Conservation (phyloP, 2,329 filamentous ascomycete species). For the Curvularia lunata region DNA sequence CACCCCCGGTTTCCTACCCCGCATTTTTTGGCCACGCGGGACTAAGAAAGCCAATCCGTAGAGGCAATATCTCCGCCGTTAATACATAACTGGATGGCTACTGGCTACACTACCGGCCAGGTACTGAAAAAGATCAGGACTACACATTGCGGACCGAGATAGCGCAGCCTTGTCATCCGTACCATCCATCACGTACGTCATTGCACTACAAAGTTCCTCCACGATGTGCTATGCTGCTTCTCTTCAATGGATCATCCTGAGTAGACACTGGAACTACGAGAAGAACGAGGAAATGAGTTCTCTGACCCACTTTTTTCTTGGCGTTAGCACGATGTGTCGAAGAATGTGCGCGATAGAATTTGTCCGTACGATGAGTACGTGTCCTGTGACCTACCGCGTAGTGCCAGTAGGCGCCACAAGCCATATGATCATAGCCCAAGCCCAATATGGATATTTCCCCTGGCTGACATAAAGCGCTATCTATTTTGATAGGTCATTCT, state of each 20-base stretch:
- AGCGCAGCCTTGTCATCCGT: neutral
- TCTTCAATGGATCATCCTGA: no score
- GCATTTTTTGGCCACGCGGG: slow-evolving; percentile 17
- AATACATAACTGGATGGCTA: slow-evolving; percentile 15
- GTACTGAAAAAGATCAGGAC: neutral
- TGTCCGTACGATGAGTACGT: slow-evolving; percentile 9
- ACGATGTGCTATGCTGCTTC: neutral
- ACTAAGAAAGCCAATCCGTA: slow-evolving; percentile 12
- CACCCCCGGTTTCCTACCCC: slow-evolving; percentile 17
- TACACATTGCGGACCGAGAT: slow-evolving; percentile 3
- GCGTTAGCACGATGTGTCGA: neutral
- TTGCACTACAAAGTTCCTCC: neutral
- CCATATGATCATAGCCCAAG: slow-evolving; percentile 2
- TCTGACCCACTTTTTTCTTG: neutral
- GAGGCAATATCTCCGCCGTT: slow-evolving; percentile 17
- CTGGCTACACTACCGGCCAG: slow-evolving; percentile 14
- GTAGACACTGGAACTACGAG: neutral
- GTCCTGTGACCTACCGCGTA: slow-evolving; percentile 15
- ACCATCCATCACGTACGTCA: neutral
- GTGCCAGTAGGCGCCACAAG: slow-evolving; percentile 16
- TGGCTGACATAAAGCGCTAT: slow-evolving; percentile 11
- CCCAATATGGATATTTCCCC: slow-evolving; percentile 15
- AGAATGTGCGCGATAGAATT: slow-evolving; percentile 5
- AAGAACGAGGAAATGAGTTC: neutral
- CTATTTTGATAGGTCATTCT: slow-evolving; percentile 13